Evolutionary conservation across 208 protist species (phyloP).

Genomic region (Phytomonas sp.): DNA sequence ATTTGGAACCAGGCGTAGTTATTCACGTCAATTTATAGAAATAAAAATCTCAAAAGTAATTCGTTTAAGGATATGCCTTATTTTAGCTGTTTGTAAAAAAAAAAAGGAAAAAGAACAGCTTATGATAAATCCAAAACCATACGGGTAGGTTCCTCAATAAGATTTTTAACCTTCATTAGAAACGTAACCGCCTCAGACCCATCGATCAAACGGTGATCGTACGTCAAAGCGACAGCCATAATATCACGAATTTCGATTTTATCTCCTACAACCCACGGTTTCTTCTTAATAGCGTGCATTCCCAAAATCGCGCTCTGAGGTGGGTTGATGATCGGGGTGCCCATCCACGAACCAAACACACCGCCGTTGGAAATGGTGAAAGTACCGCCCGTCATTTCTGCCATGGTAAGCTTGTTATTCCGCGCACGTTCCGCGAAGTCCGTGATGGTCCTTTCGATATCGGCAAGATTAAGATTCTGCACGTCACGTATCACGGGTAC

Average conservation of each 20-base stretch:
- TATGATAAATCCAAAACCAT: slow-evolving; percentile 92
- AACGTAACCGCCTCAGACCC: slow-evolving; percentile 97
- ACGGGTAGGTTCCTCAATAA: slow-evolving; percentile 92
- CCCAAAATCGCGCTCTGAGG: slow-evolving; percentile 98
- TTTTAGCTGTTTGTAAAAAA: slow-evolving; percentile 6
- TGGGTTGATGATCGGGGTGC: slow-evolving; percentile 98
- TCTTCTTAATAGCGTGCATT: slow-evolving; percentile 97
- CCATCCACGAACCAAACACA: slow-evolving; percentile 97
- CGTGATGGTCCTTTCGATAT: slow-evolving; percentile 94
- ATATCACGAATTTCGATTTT: slow-evolving; percentile 93
- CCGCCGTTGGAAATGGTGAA: slow-evolving; percentile 99
- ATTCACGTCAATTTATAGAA: slow-evolving; percentile 4
- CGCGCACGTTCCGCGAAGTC: slow-evolving; percentile 87
- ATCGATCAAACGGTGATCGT: slow-evolving; percentile 99
- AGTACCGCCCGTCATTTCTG: slow-evolving; percentile 97
- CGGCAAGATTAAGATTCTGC: slow-evolving; percentile 92
- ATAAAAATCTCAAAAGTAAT: slow-evolving; percentile 2
- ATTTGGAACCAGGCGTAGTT: not conserved
- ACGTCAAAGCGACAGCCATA: slow-evolving; percentile 99
- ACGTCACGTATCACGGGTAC: slow-evolving; percentile 96
- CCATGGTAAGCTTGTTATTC: slow-evolving; percentile 91
- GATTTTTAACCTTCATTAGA: slow-evolving; percentile 96
- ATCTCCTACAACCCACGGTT: slow-evolving; percentile 91
- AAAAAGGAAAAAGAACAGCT: slow-evolving; percentile 13
- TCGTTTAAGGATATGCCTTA: slow-evolving; percentile 10